Base-by-base conservation (phyloP, 345 rosid species). In the Isatis tinctoria region DNA sequence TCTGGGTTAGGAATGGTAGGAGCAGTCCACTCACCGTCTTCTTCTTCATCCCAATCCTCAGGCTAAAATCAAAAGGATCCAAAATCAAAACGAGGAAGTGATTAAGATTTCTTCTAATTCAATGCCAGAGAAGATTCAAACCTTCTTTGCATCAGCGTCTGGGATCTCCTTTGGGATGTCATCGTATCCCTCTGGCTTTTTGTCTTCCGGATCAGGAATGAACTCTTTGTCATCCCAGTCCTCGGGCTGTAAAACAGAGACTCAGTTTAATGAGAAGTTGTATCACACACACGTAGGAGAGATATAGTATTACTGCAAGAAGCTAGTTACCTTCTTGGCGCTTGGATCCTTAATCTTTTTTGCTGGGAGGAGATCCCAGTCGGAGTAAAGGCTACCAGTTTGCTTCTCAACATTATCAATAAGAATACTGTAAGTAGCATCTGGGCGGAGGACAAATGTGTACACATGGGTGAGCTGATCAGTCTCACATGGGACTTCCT, bases 11-110 rank as follows among this genome's bases (percentile, higher is more conserved):
- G 74, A 64, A 92, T 88, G 59, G 98, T 92, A 47, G 99, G 92
- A 35, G 88, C 77, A 64, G 96, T 89, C 99, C 99, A 96, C 76
- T 92, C 99, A 84, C 99, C 98, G 83, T 92, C 96, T 81, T 96
- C 96, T 79, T 96, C 95, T 24, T 89, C 99, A 82, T 96, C 98
- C 99, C 99, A 96, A 68, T 96, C 98, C 65, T 96, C 96, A 41
- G 99, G 99, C 99, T 96, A 59, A 57, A 28, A 58, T 7, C 40
- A 12, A 39, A 39, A 36, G 14, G 10, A 45, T 28, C 37, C 44
- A 39, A 12, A 56, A 72, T 44, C 5, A 37, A 10, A 44, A 70
- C n/a, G 35, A 59, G 57, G 8, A 72, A 28, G 18, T 5, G 39
- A 35, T 41, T 27, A 10, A 27, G 12, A 47, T 5, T 41, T 5